Base-by-base conservation (phyloP, 768 basidiomycete species). In the Auricularia heimuer region DNA sequence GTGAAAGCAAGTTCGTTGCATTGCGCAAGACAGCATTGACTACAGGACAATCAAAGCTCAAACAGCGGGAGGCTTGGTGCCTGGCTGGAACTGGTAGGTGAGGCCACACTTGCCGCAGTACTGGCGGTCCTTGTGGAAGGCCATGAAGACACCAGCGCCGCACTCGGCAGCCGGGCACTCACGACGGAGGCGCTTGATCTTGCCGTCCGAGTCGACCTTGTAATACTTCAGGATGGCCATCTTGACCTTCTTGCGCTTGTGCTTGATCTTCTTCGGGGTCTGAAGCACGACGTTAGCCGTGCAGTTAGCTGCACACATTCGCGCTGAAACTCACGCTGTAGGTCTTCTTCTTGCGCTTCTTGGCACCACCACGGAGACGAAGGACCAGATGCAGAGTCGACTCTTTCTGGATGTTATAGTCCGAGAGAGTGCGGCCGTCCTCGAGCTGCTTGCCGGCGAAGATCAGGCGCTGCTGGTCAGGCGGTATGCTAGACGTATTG, bases 341-440 rank as follows among this genome's bases (percentile, higher is more conserved):
- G 64, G 93, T 94, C 86, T 98, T 98, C 85, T 98, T 99, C 88
- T 98, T 98, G 78, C 96, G 89, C 87, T 98, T 98, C 88, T 98
- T 98, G 70, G 88, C 94, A 85, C 97, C 97, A 84, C 97, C 97
- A 80, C 95, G 92, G 63, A 99, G 90, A 73, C 97, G 90, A 54
- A 98, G 88, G 69, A 98, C 96, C 70, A 98, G 78, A 79, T 98
- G 96, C 66, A 99, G 90, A 67, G 96, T 98, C 37, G 94, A 97
- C 81, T 98, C 96, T 85, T 98, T 98, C 81, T 98, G 97, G 75
- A 99, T 96, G 83, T 96, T 95, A 70, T 95, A 95, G 81, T 94
- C 92, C 75, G 79, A 89, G 67, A 94, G 88, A 67, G 91, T 98
- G 77, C 94, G 90, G 68, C 97, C 97, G 79, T 99, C 97, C 82